Percentiles rank a stretch among this genome's conserved stretches.
Evolutionary conservation across 768 basidiomycete genomes (phyloP).

Genomic region (Coprinopsis strossmayeri): DNA sequence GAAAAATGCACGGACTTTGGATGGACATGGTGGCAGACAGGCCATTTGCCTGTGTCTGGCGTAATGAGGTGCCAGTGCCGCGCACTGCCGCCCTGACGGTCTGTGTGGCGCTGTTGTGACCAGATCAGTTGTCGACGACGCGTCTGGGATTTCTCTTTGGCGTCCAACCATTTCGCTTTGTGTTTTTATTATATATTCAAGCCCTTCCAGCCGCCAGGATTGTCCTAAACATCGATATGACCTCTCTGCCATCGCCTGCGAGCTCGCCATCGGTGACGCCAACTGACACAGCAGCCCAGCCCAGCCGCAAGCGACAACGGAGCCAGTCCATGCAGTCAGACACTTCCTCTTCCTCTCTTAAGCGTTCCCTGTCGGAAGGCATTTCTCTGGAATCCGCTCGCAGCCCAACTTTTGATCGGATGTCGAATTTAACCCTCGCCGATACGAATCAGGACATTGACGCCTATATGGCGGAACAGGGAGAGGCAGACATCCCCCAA

Average conservation of each 20-base stretch:
- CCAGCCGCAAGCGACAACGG: constrained; percentile 63
- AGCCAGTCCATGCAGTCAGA: constrained; percentile 73
- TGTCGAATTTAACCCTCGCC: constrained; percentile 34
- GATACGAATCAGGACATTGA: constrained; percentile 56
- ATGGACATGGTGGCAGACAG: constrained; percentile 33
- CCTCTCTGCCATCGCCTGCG: constrained; percentile 38
- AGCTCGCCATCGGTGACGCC: constrained; percentile 38
- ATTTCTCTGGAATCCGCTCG: constrained; percentile 35
- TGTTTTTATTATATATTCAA: constrained; percentile 7
- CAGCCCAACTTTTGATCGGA: constrained; percentile 34
- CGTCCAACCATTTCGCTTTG: constrained; percentile 4
- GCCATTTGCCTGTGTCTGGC: no score
- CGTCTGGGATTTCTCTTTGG: not conserved
- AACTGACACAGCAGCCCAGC: constrained; percentile 30
- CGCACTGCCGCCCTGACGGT: constrained; percentile 10
- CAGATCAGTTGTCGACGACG: not conserved
- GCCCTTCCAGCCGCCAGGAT: not conserved
- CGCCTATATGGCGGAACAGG: constrained; percentile 58
- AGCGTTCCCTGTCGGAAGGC: constrained; percentile 73
- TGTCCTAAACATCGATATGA: constrained; percentile 28
- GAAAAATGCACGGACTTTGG: constrained; percentile 22
- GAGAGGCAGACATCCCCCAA: constrained; percentile 29
- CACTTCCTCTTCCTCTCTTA: constrained; percentile 64
- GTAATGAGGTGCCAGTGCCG: no score
- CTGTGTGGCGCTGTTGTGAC: not conserved